phyloP scores from a whole-genome alignment of 83 land plant genomes.

The Thuja plicata region DNA sequence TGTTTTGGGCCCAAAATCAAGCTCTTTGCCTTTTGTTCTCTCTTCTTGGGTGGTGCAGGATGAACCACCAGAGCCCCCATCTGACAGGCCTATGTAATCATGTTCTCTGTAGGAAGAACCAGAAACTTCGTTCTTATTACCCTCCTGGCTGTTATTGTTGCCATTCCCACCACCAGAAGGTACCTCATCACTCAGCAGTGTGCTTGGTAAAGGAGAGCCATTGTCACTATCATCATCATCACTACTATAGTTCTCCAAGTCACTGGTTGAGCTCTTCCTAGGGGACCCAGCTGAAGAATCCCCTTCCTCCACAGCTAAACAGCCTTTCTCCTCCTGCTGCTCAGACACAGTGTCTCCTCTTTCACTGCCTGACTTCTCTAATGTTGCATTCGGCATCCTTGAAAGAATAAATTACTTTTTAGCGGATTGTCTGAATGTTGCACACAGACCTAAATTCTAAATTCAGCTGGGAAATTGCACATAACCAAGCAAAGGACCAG shows the following conservation, averaged over 20 bases:
- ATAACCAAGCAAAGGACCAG: not conserved
- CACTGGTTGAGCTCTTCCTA: not conserved
- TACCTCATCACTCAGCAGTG: not conserved
- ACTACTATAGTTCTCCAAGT: not conserved
- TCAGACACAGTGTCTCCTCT: conserved; percentile 7
- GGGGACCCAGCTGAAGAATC: conserved; percentile 7
- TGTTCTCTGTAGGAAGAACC: conserved; percentile 12
- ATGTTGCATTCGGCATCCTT: conserved; percentile 12
- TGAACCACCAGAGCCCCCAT: conserved; percentile 8
- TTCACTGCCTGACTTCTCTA: conserved; percentile 7
- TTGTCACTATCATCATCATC: conserved; percentile 7
- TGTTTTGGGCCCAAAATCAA: conserved; percentile 16
- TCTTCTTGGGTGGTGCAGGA: conserved; percentile 9
- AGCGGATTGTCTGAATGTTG: not conserved
- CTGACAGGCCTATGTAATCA: conserved; percentile 16
- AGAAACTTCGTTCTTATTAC: not conserved
- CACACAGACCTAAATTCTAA: not conserved
- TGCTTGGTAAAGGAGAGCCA: not conserved
- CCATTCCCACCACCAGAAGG: conserved; percentile 15
- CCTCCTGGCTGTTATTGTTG: not conserved
- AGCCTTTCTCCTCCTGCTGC: not conserved
- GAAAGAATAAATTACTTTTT: not conserved
- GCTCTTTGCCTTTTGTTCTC: conserved; percentile 7
- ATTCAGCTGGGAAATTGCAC: conserved; percentile 4
- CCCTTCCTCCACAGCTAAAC: conserved; percentile 11